These are phyloP conservation scores for Phaeosphaeria sp. DNA, from an alignment of 2,329 filamentous ascomycete genomes.

Conservation along the genomic window DNA sequence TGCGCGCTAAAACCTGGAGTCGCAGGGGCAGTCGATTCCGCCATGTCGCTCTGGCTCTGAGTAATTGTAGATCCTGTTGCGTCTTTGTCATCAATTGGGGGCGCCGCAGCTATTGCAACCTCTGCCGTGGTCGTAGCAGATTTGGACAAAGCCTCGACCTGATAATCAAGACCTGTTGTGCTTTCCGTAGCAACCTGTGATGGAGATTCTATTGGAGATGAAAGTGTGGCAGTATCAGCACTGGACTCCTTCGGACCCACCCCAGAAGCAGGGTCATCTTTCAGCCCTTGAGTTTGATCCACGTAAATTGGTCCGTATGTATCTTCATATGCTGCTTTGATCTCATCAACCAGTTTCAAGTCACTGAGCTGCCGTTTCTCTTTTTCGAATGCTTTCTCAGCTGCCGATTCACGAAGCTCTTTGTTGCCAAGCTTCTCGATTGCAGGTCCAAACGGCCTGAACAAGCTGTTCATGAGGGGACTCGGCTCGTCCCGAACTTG, in stretches of 20 bases:
- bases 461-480: slow-evolving; percentile 38
- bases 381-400: slow-evolving; percentile 8
- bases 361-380: slow-evolving; percentile 22
- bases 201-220: too few species aligned
- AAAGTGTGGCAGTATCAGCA: too few species aligned
- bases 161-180: too few species aligned
- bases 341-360: slow-evolving; percentile 28
- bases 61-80: background rate
- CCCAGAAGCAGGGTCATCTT: too few species aligned
- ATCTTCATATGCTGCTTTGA: slow-evolving; percentile 36
- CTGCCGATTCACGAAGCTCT: slow-evolving; percentile 12
- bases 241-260: too few species aligned
- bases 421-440: slow-evolving; percentile 31
- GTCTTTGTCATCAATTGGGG: background rate
- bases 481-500: slow-evolving; percentile 26
- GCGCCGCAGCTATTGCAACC: too few species aligned
- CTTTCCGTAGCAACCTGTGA: too few species aligned
- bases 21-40: too few species aligned
- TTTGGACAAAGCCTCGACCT: too few species aligned
- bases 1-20: too few species aligned
- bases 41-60: background rate
- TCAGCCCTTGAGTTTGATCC: slow-evolving; percentile 25
- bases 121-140: too few species aligned
- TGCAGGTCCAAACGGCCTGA: slow-evolving; percentile 37
- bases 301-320: slow-evolving; percentile 31